These are phyloP conservation scores for Piromyces sp. DNA, from an alignment of 192 early-diverging fungal genomes.

Conservation along the genomic window DNA sequence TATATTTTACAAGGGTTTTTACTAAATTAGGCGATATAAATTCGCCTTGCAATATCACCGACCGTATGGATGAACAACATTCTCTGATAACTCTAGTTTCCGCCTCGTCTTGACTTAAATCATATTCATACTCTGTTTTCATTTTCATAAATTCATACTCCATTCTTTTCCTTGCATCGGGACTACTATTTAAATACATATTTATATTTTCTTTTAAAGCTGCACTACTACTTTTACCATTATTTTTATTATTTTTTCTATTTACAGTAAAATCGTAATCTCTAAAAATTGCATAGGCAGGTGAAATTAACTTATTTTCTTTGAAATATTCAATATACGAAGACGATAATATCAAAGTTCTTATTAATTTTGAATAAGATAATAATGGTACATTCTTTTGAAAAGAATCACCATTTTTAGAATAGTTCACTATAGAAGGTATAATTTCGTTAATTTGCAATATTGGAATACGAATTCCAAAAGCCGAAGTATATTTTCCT, in stretches of 20 bases:
- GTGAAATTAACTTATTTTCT: not conserved
- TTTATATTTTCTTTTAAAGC: not conserved
- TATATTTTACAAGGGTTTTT: not conserved
- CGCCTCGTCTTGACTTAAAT: not conserved
- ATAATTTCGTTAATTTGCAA: not conserved
- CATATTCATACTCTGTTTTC: not conserved
- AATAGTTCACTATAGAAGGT: not conserved
- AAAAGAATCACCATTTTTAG: not conserved
- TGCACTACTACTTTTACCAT: not conserved
- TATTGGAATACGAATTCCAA: not conserved
- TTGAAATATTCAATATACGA: not conserved
- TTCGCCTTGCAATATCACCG: not conserved
- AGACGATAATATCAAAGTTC: not conserved
- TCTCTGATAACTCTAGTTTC: not conserved
- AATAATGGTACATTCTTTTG: not conserved
- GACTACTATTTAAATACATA: not conserved
- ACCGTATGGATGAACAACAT: not conserved
- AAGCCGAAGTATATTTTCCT: not conserved
- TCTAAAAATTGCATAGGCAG: not conserved
- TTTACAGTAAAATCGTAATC: not conserved
- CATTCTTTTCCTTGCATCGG: not conserved
- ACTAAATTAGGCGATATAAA: not conserved
- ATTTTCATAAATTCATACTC: not conserved
- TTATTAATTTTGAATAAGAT: not conserved
- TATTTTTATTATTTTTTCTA: not conserved